A percentile compares a stretch with the other conserved stretches of the same genome.
These are phyloP conservation scores for Septoria linicola DNA, from an alignment of 2,329 filamentous ascomycete genomes.

Conservation along the genomic window DNA sequence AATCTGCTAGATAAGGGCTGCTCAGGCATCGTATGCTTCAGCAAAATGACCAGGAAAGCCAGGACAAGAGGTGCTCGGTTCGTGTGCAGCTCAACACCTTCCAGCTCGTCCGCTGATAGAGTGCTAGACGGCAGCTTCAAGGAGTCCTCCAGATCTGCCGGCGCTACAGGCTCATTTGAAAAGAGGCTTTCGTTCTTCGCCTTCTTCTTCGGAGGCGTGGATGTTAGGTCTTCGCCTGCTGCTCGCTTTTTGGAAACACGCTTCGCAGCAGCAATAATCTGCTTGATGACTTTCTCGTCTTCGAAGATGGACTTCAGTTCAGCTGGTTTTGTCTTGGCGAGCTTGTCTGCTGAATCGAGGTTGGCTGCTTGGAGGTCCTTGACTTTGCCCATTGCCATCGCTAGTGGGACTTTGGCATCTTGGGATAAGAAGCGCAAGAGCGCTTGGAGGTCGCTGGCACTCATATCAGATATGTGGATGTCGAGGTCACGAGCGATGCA, in stretches of 20 bases:
- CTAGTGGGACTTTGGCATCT: slow-evolving; percentile 58
- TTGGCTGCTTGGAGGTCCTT: slow-evolving; percentile 53
- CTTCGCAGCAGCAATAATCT: slow-evolving; percentile 59
- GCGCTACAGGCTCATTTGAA: slow-evolving; percentile 36
- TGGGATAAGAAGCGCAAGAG: slow-evolving; percentile 59
- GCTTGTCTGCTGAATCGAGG: slow-evolving; percentile 47
- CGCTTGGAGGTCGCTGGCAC: slow-evolving; percentile 33
- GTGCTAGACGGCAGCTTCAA: slow-evolving; percentile 58
- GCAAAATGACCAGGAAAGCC: slow-evolving; percentile 71
- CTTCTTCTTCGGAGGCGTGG: slow-evolving; percentile 42
- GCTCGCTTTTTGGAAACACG: slow-evolving; percentile 56
- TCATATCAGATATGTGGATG: slow-evolving; percentile 14
- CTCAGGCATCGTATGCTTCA: slow-evolving; percentile 80
- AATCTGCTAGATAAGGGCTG: slow-evolving; percentile 81
- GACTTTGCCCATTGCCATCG: slow-evolving; percentile 55
- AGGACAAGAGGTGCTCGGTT: slow-evolving; percentile 81
- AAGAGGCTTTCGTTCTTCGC: slow-evolving; percentile 32
- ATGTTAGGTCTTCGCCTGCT: slow-evolving; percentile 38
- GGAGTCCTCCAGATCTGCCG: slow-evolving; percentile 62
- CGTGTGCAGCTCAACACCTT: slow-evolving; percentile 61
- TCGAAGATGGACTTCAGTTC: slow-evolving; percentile 46
- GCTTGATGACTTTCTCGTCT: slow-evolving; percentile 57
- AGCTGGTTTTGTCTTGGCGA: slow-evolving; percentile 51
- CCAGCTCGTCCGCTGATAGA: slow-evolving; percentile 60
- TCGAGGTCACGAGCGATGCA: background rate